Base-by-base conservation (phyloP, 306 rosid genomes). In the Prunus armeniaca region DNA sequence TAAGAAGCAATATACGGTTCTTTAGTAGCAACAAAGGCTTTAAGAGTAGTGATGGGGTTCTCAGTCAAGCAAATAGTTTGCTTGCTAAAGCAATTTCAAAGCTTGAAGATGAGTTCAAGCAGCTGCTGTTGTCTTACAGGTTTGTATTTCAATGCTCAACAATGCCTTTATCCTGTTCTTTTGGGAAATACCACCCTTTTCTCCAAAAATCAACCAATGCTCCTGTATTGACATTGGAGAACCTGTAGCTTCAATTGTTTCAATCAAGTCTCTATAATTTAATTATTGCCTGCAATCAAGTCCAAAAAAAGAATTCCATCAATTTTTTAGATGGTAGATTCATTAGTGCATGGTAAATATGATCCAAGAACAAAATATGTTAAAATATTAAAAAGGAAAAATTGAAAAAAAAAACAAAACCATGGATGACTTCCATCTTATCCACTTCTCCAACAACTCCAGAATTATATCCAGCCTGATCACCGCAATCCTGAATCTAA, bases 41-140 rank as follows among this genome's bases (percentile, higher is more conserved):
- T 69, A 91, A 77, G 87, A 87, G 91, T 67, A 84, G 86, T 55
- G 98, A 95, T 19, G 96, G 78, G 41, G 88, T 92, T 57, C 77
- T 89, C 76, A 81, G 46, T 79, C 93, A 92, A 76, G 89, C 97
- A 66, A 95, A 88, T 83, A 84, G 68, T 81, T 78, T 88, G 86
- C 91, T 92, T 58, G 76, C 89, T 64, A 91, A 91, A 82, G 96
- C 97, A 77, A 88, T 95, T 84, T 92, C 96, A 19, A 95, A 95
- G 81, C 89, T 92, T 61, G 97, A 95, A 84, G 98, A 89, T 9
- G 97, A 92, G 84, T 92, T 95, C 75, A 91, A 80, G 83, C 89
- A 89, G 84, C 86, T 89, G 49, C 80, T 95, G 75, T 71, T 57
- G 57, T 88, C 95, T 72, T 92, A 91, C 81, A 95, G 99, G 98